A percentile compares a stretch with the other conserved stretches of the same genome.
Conservation (phyloP, 306 rosid genomes). For the Inga oerstediana region DNA sequence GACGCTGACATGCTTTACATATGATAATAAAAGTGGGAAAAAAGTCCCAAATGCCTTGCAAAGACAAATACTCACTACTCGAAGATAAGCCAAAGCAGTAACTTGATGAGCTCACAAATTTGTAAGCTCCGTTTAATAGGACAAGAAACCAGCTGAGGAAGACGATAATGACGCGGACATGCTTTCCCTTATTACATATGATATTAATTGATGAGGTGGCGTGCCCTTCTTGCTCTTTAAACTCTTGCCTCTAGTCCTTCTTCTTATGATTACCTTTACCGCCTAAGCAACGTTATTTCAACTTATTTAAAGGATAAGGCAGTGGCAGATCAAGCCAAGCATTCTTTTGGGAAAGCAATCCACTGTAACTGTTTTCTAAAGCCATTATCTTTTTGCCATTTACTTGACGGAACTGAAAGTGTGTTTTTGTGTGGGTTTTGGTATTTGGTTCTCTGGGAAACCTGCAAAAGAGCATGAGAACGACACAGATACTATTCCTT, state of each 20-base stretch:
- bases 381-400: not conserved
- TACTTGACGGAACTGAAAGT: constrained; percentile 22
- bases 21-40: not conserved
- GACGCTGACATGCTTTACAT: not conserved
- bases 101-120: constrained; percentile 3
- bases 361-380: constrained; percentile 1
- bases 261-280: not conserved
- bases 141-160: not conserved
- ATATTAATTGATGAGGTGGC: not conserved
- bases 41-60: not conserved
- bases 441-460: constrained; percentile 1
- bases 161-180: not conserved
- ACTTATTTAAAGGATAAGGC: not conserved
- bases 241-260: not conserved
- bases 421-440: not conserved
- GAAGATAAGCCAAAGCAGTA: not conserved
- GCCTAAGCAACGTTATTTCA: not conserved
- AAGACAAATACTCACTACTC: not conserved
- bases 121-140: not conserved
- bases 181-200: not conserved
- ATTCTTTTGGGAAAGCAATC: constrained; percentile 33
- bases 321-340: constrained; percentile 23
- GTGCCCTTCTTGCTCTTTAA: not conserved
- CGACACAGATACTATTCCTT: constrained; percentile 30
- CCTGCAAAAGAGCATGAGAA: constrained; percentile 44